These are phyloP conservation scores for Pythium monospermum DNA, from an alignment of 352 stramenopile species.

Conservation along the genomic window DNA sequence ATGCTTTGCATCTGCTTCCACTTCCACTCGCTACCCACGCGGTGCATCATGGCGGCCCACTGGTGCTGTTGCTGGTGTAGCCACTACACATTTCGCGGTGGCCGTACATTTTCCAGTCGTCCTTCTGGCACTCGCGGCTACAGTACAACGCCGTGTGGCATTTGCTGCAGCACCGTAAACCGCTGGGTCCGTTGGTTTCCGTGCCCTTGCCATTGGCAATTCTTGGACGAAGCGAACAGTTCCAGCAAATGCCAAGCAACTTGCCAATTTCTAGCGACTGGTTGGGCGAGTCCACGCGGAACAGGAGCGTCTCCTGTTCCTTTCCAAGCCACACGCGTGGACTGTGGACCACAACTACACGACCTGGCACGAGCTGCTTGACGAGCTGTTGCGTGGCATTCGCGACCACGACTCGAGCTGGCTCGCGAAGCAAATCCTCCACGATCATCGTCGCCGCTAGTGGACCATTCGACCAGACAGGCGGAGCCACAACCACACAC, in stretches of 20 bases:
- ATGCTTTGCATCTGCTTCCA: too few species aligned
- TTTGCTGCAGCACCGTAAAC: neutral
- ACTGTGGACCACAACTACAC: neutral
- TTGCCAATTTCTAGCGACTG: neutral
- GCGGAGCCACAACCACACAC: constrained; percentile 4
- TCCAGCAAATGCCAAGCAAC: constrained; percentile 5
- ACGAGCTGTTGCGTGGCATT: neutral
- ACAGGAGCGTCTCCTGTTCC: neutral
- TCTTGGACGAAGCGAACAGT: too few species aligned
- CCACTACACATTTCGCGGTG: constrained; percentile 9
- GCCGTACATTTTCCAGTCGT: constrained; percentile 6
- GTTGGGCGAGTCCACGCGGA: constrained; percentile 1
- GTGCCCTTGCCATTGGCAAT: too few species aligned
- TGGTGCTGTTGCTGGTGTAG: too few species aligned
- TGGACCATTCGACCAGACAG: neutral
- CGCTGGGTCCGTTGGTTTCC: neutral
- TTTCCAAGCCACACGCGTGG: neutral
- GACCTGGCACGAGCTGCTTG: constrained; percentile 1
- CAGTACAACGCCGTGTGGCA: constrained; percentile 11
- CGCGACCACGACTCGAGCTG: neutral
- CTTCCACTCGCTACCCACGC: too few species aligned
- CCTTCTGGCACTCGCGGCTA: constrained; percentile 9
- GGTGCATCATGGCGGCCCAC: too few species aligned
- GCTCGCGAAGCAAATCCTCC: constrained; percentile 6
- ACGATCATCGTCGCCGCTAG: constrained; percentile 1